Conservation (phyloP, 768 basidiomycete species). For the Collybiopsis confluens region DNA sequence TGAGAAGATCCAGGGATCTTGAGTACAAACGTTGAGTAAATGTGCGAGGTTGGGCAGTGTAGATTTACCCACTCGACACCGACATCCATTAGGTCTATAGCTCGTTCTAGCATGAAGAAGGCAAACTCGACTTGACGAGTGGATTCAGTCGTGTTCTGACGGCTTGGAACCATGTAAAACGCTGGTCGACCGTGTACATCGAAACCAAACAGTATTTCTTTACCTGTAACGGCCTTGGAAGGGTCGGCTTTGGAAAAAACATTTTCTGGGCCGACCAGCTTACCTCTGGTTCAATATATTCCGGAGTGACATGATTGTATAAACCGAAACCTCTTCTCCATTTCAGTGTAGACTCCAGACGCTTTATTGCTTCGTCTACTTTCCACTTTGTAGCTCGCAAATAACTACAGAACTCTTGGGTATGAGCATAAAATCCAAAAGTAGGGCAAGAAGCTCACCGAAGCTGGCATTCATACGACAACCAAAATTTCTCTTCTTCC, state of each 20-base stretch:
- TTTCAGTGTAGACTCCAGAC: slow-evolving; percentile 66
- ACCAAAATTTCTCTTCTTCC: slow-evolving; percentile 76
- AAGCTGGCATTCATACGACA: slow-evolving; percentile 72
- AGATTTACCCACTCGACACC: slow-evolving; percentile 70
- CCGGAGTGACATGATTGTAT: slow-evolving; percentile 55
- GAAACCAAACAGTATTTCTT: slow-evolving; percentile 74
- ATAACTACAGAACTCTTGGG: slow-evolving; percentile 48
- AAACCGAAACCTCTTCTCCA: slow-evolving; percentile 82
- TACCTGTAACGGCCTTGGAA: slow-evolving; percentile 71
- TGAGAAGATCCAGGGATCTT: slow-evolving; percentile 67
- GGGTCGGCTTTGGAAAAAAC: slow-evolving; percentile 6
- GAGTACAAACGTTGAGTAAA: neutral
- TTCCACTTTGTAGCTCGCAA: slow-evolving; percentile 79
- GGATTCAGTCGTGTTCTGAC: slow-evolving; percentile 74
- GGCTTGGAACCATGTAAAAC: slow-evolving; percentile 62
- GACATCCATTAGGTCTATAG: slow-evolving; percentile 72
- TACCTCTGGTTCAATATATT: slow-evolving; percentile 73
- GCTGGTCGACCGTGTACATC: slow-evolving; percentile 63
- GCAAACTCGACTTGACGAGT: slow-evolving; percentile 67
- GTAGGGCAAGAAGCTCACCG: slow-evolving; percentile 32
- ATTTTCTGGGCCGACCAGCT: slow-evolving; percentile 13
- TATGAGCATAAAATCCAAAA: neutral
- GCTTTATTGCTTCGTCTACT: slow-evolving; percentile 47
- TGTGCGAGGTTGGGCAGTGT: neutral
- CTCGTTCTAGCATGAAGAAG: slow-evolving; percentile 76